These are phyloP conservation scores for Boletus huronensis DNA, from an alignment of 768 basidiomycete genomes.

Conservation along the genomic window DNA sequence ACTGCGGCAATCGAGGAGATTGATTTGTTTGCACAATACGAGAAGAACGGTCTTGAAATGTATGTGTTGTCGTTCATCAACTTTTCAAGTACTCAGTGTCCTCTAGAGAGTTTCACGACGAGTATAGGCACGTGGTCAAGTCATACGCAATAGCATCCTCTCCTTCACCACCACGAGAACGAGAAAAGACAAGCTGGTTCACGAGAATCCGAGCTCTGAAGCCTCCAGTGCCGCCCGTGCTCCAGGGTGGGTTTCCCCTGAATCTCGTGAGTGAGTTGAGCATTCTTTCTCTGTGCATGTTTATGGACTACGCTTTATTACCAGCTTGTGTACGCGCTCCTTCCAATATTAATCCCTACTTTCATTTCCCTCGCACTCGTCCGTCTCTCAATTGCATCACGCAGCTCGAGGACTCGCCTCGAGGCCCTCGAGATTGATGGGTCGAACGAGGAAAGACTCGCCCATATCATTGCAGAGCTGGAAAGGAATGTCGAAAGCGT, in stretches of 20 bases:
- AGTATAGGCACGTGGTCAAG: conserved; percentile 56
- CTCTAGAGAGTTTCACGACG: conserved; percentile 50
- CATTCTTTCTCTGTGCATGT: neutral
- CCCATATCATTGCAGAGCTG: conserved; percentile 52
- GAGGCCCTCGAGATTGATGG: conserved; percentile 56
- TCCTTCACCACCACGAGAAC: conserved; percentile 44
- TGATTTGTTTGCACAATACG: conserved; percentile 61
- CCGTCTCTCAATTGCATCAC: conserved; percentile 55
- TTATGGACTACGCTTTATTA: conserved; percentile 1
- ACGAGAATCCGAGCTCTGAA: conserved; percentile 35
- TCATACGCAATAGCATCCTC: conserved; percentile 45
- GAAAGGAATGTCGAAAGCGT: conserved; percentile 60
- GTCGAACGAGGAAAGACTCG: conserved; percentile 47
- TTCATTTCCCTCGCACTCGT: conserved; percentile 51
- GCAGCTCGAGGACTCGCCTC: conserved; percentile 62
- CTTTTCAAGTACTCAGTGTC: conserved; percentile 4
- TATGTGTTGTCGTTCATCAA: conserved; percentile 30
- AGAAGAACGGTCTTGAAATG: conserved; percentile 60
- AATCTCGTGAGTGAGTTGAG: conserved; percentile 54
- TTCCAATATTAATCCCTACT: conserved; percentile 66
- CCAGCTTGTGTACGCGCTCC: conserved; percentile 49
- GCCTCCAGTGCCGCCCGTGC: conserved; percentile 54
- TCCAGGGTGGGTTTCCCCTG: conserved; percentile 61
- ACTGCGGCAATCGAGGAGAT: conserved; percentile 68
- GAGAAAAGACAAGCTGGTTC: conserved; percentile 41